These are phyloP conservation scores for Seminavis robusta DNA, from an alignment of 108 stramenopile species.

Conservation along the genomic window DNA sequence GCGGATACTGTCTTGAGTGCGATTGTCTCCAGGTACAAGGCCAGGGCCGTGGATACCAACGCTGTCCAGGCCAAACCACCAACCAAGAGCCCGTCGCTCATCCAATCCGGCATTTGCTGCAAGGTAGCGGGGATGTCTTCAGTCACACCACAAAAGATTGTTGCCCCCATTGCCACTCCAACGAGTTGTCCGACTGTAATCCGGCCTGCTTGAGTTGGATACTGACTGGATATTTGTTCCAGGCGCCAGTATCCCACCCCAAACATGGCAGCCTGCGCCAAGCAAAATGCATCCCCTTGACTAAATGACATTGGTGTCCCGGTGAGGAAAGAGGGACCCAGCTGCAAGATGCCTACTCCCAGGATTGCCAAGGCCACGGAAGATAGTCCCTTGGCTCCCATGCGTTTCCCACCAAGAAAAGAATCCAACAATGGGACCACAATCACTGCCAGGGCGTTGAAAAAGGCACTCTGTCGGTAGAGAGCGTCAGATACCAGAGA, in stretches of 20 bases:
- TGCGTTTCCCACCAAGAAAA: conserved; percentile 21
- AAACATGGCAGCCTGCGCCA: conserved; percentile 60
- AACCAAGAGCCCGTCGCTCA: conserved; percentile 23
- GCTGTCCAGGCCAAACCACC: conserved; percentile 58
- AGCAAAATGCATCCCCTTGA: conserved; percentile 43
- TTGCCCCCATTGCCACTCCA: conserved; percentile 28
- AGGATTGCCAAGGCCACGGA: conserved; percentile 40
- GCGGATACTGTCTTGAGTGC: conserved; percentile 57
- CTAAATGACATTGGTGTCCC: conserved; percentile 1
- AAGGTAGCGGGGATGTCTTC: conserved; percentile 3
- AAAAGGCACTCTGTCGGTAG: conserved; percentile 47
- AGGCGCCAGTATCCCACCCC: conserved; percentile 69
- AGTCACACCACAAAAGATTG: conserved; percentile 5
- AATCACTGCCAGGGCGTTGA: conserved; percentile 69
- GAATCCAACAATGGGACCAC: conserved; percentile 61
- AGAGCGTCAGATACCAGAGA: background rate
- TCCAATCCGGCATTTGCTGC: conserved; percentile 13
- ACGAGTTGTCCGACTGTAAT: conserved; percentile 57
- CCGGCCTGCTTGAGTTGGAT: conserved; percentile 33
- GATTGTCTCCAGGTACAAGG: conserved; percentile 53
- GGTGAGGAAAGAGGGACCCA: conserved; percentile 12
- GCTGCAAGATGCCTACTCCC: conserved; percentile 62
- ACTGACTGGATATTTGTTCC: conserved; percentile 24
- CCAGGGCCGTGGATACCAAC: conserved; percentile 57
- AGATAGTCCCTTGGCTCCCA: conserved; percentile 1